phyloP scores from a whole-genome alignment of 2,329 filamentous ascomycete species.

The Fusarium sp. region DNA sequence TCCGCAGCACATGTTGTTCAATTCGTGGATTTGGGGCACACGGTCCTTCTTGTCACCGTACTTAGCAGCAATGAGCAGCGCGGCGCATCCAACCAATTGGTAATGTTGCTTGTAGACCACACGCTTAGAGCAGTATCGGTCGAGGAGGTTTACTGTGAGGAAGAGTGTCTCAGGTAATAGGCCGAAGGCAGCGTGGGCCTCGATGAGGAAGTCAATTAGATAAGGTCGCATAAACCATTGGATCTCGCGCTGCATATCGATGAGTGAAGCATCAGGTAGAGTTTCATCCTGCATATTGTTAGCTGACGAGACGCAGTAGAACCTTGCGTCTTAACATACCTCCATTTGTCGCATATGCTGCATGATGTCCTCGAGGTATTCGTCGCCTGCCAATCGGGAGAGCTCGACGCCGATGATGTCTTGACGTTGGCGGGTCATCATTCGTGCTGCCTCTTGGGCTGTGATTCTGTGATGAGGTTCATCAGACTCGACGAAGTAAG shows the following conservation, averaged over 20 bases:
- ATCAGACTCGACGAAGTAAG: conserved; percentile 69
- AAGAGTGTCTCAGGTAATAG: conserved; percentile 95
- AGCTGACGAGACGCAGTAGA: conserved; percentile 37
- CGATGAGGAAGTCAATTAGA: conserved; percentile 96
- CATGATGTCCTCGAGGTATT: conserved; percentile 95
- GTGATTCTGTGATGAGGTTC: conserved; percentile 70
- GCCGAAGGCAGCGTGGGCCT: conserved; percentile 95
- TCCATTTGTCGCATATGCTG: conserved; percentile 97
- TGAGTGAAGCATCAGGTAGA: conserved; percentile 94
- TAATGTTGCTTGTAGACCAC: conserved; percentile 99
- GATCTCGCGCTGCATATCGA: conserved; percentile 99
- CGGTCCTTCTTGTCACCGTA: conserved; percentile 99
- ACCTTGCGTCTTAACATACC: conserved; percentile 58
- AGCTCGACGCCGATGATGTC: conserved; percentile 90
- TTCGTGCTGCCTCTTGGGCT: conserved; percentile 80
- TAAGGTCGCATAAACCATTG: conserved; percentile 99
- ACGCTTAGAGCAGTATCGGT: conserved; percentile 96
- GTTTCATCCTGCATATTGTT: conserved; percentile 74
- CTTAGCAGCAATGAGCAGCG: conserved; percentile 96
- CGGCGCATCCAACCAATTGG: conserved; percentile 95
- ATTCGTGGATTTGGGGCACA: conserved; percentile 95
- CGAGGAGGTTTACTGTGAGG: conserved; percentile 94
- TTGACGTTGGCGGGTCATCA: conserved; percentile 84
- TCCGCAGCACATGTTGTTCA: conserved; percentile 99
- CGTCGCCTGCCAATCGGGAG: conserved; percentile 84